phyloP scores from a whole-genome alignment of 192 early-diverging fungal species.

The Coemansia sp. region DNA sequence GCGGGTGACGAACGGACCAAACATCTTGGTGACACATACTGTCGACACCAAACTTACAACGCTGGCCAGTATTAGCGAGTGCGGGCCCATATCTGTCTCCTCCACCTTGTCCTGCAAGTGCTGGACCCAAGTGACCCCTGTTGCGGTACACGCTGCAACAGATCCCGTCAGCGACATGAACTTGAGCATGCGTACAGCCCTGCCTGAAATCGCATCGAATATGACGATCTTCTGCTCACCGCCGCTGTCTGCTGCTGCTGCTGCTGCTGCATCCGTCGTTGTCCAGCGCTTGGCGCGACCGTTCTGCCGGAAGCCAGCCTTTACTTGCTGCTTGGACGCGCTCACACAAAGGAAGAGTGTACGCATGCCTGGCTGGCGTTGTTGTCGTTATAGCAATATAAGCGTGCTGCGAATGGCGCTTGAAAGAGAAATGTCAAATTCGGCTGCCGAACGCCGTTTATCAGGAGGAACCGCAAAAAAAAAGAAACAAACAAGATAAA shows the following conservation, averaged over 20 bases:
- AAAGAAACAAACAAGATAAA: too few species aligned
- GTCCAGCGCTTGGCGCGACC: constrained; percentile 2
- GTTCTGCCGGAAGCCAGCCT: background rate
- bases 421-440: too few species aligned
- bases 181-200: constrained; percentile 51
- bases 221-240: constrained; percentile 17
- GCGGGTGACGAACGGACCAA: constrained; percentile 51
- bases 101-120: constrained; percentile 23
- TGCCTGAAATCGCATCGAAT: constrained; percentile 39
- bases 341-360: background rate
- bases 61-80: constrained; percentile 37
- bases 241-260: background rate
- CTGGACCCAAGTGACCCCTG: constrained; percentile 11
- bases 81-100: constrained; percentile 24
- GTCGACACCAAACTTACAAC: constrained; percentile 43
- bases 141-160: constrained; percentile 35
- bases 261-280: background rate
- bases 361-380: background rate
- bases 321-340: background rate
- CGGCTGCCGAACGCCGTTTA: too few species aligned
- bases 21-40: constrained; percentile 28
- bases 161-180: constrained; percentile 52
- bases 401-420: background rate
- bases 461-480: too few species aligned
- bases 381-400: background rate